Conservation (phyloP, 306 rosid species). For the Canavalia ensiformis region DNA sequence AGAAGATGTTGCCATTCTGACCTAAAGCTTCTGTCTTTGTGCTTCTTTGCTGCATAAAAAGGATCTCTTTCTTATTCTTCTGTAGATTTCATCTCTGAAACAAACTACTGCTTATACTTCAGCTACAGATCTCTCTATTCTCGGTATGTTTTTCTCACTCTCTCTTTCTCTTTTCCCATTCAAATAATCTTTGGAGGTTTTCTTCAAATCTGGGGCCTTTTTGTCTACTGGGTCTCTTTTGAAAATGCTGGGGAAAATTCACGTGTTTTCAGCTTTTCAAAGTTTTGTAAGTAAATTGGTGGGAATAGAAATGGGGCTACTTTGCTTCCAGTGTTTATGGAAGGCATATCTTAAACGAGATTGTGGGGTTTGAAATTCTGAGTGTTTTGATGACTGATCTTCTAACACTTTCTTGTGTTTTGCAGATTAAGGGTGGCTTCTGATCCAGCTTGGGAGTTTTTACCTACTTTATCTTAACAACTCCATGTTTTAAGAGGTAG, state of each 20-base stretch:
- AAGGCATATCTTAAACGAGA: constrained; percentile 35
- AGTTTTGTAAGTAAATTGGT: constrained; percentile 20
- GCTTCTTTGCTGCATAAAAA: constrained; percentile 35
- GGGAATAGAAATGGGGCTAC: neutral
- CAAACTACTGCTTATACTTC: constrained; percentile 32
- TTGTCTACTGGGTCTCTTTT: constrained; percentile 30
- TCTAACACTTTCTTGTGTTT: constrained; percentile 40
- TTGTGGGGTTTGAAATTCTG: constrained; percentile 21
- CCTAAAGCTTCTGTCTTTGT: constrained; percentile 52
- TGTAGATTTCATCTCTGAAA: constrained; percentile 40
- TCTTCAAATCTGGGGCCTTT: constrained; percentile 40
- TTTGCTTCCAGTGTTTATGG: constrained; percentile 17
- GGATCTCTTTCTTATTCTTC: constrained; percentile 40
- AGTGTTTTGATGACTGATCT: constrained; percentile 21
- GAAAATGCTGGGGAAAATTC: constrained; percentile 23
- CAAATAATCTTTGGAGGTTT: constrained; percentile 6
- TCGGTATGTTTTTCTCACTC: constrained; percentile 33
- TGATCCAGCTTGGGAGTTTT: constrained; percentile 52
- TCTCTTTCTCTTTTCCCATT: neutral
- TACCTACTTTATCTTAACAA: constrained; percentile 42
- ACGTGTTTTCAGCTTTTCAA: constrained; percentile 20
- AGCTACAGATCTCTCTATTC: constrained; percentile 59
- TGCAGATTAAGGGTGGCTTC: constrained; percentile 52
- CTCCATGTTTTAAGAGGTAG: constrained; percentile 43
- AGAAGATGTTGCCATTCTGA: constrained; percentile 56